phyloP scores from a whole-genome alignment of 1,139 yeast species.

The Protomyces macrosporus region DNA sequence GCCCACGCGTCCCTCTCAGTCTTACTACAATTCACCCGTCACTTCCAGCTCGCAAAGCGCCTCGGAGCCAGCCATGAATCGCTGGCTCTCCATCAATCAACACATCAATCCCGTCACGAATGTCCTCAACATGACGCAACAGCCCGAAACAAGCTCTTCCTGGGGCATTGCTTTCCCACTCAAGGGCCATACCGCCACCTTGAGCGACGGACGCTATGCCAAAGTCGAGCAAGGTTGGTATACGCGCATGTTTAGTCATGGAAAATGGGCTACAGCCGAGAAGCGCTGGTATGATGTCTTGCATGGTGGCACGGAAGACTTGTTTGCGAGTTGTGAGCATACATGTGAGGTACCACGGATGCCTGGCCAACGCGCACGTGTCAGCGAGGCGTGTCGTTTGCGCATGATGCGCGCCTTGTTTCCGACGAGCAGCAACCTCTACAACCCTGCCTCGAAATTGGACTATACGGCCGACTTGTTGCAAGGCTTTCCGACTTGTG shows the following conservation, averaged over 20 bases:
- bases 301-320: constrained; percentile 17
- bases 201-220: constrained; percentile 7
- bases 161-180: not conserved
- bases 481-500: constrained; percentile 12
- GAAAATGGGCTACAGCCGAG: constrained; percentile 10
- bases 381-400: constrained; percentile 20
- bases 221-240: constrained; percentile 21
- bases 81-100: constrained; percentile 13
- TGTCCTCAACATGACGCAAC: constrained; percentile 2
- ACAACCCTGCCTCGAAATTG: constrained; percentile 6
- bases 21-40: not conserved
- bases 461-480: not conserved
- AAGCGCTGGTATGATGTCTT: constrained; percentile 22
- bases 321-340: not conserved
- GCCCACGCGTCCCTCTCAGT: not conserved
- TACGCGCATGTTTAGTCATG: constrained; percentile 7
- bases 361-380: constrained; percentile 7
- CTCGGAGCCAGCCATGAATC: not conserved
- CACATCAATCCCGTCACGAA: constrained; percentile 14
- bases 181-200: not conserved
- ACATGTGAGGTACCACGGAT: not conserved
- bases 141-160: not conserved
- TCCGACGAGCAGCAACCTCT: constrained; percentile 8
- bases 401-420: constrained; percentile 17
- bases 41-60: not conserved